phyloP scores from a whole-genome alignment of 352 stramenopile species.

The Globisporangium okanoganense region DNA sequence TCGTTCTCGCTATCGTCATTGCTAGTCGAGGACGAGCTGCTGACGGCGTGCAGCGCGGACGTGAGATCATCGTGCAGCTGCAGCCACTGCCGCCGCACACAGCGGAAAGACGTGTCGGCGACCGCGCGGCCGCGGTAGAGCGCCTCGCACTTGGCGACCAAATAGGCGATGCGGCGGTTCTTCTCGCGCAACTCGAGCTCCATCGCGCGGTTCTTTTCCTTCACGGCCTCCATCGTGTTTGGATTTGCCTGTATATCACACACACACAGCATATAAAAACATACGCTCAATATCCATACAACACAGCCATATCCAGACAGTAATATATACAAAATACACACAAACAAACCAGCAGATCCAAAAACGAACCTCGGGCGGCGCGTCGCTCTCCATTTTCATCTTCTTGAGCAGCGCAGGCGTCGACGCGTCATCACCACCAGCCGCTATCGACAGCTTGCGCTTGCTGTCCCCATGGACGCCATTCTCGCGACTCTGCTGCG shows the following conservation, averaged over 20 bases:
- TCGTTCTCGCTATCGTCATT: slow-evolving; percentile 15
- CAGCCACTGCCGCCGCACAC: slow-evolving; percentile 58
- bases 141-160: slow-evolving; percentile 63
- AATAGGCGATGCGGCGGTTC: slow-evolving; percentile 69
- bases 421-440: not conserved
- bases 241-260: slow-evolving; percentile 44
- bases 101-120: slow-evolving; percentile 45
- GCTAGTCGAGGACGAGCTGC: no score
- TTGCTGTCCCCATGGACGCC: slow-evolving; percentile 1
- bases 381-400: slow-evolving; percentile 60
- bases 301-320: not conserved
- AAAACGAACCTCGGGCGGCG: slow-evolving; percentile 41
- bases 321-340: no score
- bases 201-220: slow-evolving; percentile 70
- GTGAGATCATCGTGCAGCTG: slow-evolving; percentile 62
- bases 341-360: no score
- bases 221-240: slow-evolving; percentile 70
- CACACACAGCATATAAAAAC: not conserved
- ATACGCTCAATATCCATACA: not conserved
- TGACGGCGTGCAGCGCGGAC: slow-evolving; percentile 21
- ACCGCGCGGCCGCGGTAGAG: slow-evolving; percentile 56
- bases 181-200: slow-evolving; percentile 77
- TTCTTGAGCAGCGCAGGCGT: slow-evolving; percentile 36
- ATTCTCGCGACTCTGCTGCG: slow-evolving; percentile 10
- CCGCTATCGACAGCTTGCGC: slow-evolving; percentile 8